These are phyloP conservation scores for Populus hybrid DNA, from an alignment of 441 rosid genomes.

Conservation along the genomic window DNA sequence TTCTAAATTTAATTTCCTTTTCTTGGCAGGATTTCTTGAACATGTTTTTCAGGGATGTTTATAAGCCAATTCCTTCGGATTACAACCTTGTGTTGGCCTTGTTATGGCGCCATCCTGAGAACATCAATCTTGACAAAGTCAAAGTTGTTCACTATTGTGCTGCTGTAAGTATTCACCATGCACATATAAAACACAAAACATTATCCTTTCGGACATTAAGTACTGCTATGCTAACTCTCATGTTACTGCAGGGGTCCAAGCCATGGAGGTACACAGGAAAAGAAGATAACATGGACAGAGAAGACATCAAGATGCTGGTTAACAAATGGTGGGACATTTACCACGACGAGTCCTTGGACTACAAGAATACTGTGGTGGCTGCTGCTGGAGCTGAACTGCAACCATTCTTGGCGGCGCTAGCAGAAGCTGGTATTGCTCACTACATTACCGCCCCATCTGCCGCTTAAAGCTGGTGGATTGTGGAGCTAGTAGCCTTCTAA, in stretches of 20 bases:
- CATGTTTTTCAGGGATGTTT: conserved; percentile 57
- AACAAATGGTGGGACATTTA: conserved; percentile 73
- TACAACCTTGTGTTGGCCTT: conserved; percentile 71
- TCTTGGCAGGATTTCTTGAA: conserved; percentile 58
- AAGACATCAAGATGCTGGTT: conserved; percentile 56
- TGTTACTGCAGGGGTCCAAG: conserved; percentile 35
- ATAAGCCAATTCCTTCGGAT: conserved; percentile 48
- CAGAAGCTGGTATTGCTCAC: conserved; percentile 43
- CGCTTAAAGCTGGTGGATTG: conserved; percentile 35
- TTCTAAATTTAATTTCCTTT: neutral
- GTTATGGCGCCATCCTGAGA: conserved; percentile 74
- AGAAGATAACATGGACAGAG: conserved; percentile 67
- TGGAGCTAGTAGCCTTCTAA: neutral
- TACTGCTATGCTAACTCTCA: neutral
- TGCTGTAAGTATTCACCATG: conserved; percentile 33
- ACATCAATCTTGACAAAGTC: conserved; percentile 43
- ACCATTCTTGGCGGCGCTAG: conserved; percentile 37
- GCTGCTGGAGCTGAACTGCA: conserved; percentile 6
- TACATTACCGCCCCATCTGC: conserved; percentile 63
- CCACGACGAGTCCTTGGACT: conserved; percentile 52
- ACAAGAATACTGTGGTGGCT: conserved; percentile 24
- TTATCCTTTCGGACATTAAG: neutral
- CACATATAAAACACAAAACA: neutral
- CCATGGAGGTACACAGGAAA: conserved; percentile 69
- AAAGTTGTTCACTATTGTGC: conserved; percentile 80